Conservation (phyloP, 148 eudicot species). For the Rhododendron griersonianum region DNA sequence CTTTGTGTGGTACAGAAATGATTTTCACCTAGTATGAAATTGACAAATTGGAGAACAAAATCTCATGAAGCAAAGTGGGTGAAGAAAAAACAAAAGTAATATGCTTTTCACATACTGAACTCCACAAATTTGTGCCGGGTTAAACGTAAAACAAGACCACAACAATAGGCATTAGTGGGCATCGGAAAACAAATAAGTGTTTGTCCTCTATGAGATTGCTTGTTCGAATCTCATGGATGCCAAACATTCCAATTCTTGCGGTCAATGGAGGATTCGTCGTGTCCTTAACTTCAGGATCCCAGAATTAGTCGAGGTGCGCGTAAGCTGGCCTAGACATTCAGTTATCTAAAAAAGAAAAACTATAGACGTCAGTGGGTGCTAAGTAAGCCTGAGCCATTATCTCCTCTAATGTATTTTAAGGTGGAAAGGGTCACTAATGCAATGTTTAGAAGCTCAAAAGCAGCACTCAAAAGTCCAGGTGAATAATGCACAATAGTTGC, state of each 20-base stretch:
- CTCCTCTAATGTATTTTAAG: slow-evolving; percentile 4
- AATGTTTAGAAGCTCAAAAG: slow-evolving; percentile 4
- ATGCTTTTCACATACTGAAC: not conserved
- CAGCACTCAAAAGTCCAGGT: not conserved
- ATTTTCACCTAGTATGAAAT: not conserved
- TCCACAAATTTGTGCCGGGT: slow-evolving; percentile 1
- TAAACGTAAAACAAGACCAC: not conserved
- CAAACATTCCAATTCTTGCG: not conserved
- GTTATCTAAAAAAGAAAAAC: not conserved
- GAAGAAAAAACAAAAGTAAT: not conserved
- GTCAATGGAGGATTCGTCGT: too few relatives aligned
- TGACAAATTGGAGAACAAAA: not conserved
- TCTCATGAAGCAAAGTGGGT: not conserved
- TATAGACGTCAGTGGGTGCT: not conserved
- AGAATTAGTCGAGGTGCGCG: not conserved
- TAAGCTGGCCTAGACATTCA: too few relatives aligned
- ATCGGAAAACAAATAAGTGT: too few relatives aligned
- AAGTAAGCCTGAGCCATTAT: not conserved
- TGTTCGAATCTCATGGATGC: not conserved
- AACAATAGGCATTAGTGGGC: not conserved
- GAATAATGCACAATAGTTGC: not conserved
- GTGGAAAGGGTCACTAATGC: slow-evolving; percentile 10
- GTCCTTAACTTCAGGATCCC: not conserved
- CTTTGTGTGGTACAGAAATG: not conserved
- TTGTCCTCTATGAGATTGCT: not conserved